These are phyloP conservation scores for Fraxinus excelsior DNA, from an alignment of 257 asterid species.

Conservation along the genomic window DNA sequence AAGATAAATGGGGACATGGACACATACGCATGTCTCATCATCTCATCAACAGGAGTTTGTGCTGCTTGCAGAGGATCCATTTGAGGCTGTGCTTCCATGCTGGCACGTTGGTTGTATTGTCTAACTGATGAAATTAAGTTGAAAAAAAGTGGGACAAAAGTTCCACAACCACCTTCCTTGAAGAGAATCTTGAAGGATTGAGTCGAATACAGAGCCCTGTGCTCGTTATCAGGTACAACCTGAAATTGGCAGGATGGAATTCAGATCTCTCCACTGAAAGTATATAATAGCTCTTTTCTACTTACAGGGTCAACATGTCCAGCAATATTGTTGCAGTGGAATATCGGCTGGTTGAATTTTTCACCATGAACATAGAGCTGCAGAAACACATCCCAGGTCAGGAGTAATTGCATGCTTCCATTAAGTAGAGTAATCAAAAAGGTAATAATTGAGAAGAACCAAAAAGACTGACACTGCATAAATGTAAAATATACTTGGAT, in stretches of 20 bases:
- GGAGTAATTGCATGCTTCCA: neutral
- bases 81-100: constrained; percentile 47
- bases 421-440: neutral
- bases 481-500: neutral
- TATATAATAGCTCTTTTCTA: neutral
- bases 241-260: constrained; percentile 28
- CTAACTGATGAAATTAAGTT: constrained; percentile 78
- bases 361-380: constrained; percentile 79
- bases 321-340: constrained; percentile 83
- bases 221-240: constrained; percentile 89
- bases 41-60: constrained; percentile 92
- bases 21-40: constrained; percentile 91
- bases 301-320: constrained; percentile 88
- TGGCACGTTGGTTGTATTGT: constrained; percentile 53
- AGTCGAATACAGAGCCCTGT: constrained; percentile 79
- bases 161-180: constrained; percentile 99
- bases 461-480: neutral
- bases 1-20: neutral
- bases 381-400: constrained; percentile 29
- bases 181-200: constrained; percentile 91
- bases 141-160: constrained; percentile 85
- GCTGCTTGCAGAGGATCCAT: constrained; percentile 94
- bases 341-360: constrained; percentile 87
- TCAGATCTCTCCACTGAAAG: constrained; percentile 20
- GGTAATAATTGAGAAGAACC: neutral